Base-by-base conservation (phyloP, 345 rosid genomes). In the Eutrema japonicum region DNA sequence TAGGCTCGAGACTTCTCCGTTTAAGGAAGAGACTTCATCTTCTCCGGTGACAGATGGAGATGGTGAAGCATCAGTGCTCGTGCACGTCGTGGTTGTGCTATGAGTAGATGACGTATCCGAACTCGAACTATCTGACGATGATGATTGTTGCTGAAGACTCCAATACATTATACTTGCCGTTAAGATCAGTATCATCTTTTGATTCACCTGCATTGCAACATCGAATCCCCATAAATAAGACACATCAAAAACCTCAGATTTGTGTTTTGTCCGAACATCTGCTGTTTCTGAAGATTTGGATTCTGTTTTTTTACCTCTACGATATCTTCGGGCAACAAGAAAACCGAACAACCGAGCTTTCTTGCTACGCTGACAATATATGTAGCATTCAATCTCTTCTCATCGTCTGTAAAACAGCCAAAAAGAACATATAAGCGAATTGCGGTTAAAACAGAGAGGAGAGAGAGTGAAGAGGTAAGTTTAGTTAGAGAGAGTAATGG, bases 301-400 rank as follows among this genome's bases (percentile, higher is more conserved):
- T 55, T 12, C 3, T 49, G 49, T 70, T 60, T 22, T 64, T 63
- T 14, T 75, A 92, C 99, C 89, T 95, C 99, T 54, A 95, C 86
- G 77, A 95, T 92, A 73, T 95, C 99, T 69, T 95, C 99, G 0
- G 99, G 99, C 75, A 95, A 80, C 86, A 92, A 82, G 93, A 95
- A 95, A 71, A 95, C 90, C 36, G 99, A 90, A 77, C 99, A 95
- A 6, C 99, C 99, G 1, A 95, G 93, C 83, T 95, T 95, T 63
- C 99, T 83, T 13, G 98, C 91, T 55, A 95, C 99, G 9, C 98
- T 95, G 75, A 95, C 89, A 70, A 87, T 92, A 80, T 95, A 95
- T n/a, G 99, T 92, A 36, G 99, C 97, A 64, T 95, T 95, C 86
- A 95, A 61, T 79, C 93, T 90, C 89, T 90, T 95, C 78, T 95